A percentile compares a stretch with the other conserved stretches of the same genome.
phyloP scores from a whole-genome alignment of 179 eudicot species.

The Spergularia azorica region DNA sequence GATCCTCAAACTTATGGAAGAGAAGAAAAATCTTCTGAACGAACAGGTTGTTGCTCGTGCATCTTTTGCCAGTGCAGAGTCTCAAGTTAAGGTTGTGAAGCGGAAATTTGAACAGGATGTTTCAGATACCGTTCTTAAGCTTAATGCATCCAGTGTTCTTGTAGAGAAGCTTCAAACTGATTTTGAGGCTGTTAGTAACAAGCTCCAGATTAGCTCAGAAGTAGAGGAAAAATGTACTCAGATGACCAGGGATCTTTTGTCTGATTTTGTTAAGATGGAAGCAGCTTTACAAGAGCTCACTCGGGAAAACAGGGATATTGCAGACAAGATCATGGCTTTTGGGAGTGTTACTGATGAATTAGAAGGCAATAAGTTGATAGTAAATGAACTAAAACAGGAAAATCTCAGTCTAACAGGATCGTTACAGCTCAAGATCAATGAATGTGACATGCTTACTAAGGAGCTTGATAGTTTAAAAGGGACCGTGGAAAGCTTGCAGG shows the following conservation, averaged over 20 bases:
- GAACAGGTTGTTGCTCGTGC: slow-evolving; percentile 54
- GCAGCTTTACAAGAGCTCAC: slow-evolving; percentile 56
- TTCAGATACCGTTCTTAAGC: slow-evolving; percentile 43
- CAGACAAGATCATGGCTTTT: slow-evolving; percentile 49
- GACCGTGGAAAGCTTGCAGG: slow-evolving; percentile 46
- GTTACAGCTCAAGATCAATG: slow-evolving; percentile 46
- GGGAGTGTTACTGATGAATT: slow-evolving; percentile 55
- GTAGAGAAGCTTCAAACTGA: slow-evolving; percentile 60
- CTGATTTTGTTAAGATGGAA: slow-evolving; percentile 59
- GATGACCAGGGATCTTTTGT: slow-evolving; percentile 51
- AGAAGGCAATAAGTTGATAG: slow-evolving; percentile 41
- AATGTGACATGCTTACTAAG: slow-evolving; percentile 45
- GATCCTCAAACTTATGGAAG: slow-evolving; percentile 49
- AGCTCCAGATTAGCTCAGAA: slow-evolving; percentile 49
- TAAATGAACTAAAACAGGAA: slow-evolving; percentile 53
- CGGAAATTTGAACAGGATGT: slow-evolving; percentile 57
- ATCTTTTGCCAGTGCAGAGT: slow-evolving; percentile 40
- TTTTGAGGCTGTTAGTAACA: slow-evolving; percentile 54
- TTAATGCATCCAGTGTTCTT: slow-evolving; percentile 49
- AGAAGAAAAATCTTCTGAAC: slow-evolving; percentile 48
- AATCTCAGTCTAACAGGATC: slow-evolving; percentile 42
- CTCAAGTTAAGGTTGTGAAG: slow-evolving; percentile 47
- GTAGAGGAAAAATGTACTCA: slow-evolving; percentile 50
- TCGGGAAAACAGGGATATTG: slow-evolving; percentile 50
- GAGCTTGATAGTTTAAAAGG: slow-evolving; percentile 59